Conservation (phyloP, 2,329 filamentous ascomycete genomes). For the Cladosporium colombiae region DNA sequence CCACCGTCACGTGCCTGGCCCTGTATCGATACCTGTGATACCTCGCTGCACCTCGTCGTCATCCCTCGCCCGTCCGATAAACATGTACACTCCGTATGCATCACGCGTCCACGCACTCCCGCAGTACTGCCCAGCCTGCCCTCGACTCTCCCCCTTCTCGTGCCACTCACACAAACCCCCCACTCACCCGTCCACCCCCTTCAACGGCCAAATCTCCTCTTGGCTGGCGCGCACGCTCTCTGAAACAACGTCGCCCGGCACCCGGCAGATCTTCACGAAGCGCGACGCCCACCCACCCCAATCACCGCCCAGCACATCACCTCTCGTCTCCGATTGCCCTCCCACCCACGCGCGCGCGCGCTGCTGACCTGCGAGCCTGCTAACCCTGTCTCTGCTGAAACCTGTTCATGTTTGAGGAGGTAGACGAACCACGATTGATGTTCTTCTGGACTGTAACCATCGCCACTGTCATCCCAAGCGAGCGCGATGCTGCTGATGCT, state of each 20-base stretch:
- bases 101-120: background rate
- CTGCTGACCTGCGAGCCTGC: background rate
- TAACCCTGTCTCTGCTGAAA: constrained; percentile 5
- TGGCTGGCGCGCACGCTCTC: constrained; percentile 1
- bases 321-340: background rate
- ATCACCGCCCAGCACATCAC: background rate
- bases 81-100: background rate
- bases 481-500: background rate
- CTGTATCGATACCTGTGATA: background rate
- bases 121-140: constrained; percentile 18
- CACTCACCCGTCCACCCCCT: background rate
- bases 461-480: background rate
- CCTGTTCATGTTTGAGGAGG: constrained; percentile 10
- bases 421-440: background rate
- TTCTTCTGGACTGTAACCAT: background rate
- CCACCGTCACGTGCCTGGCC: background rate
- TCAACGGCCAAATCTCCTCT: constrained; percentile 19
- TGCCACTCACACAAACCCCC: background rate
- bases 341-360: background rate
- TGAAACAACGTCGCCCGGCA: constrained; percentile 16
- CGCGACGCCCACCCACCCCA: constrained; percentile 4
- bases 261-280: constrained; percentile 19
- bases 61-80: background rate
- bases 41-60: background rate
- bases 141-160: background rate